Conservation (phyloP, 192 early-diverging fungal genomes). For the Umbelopsis isabellina region DNA sequence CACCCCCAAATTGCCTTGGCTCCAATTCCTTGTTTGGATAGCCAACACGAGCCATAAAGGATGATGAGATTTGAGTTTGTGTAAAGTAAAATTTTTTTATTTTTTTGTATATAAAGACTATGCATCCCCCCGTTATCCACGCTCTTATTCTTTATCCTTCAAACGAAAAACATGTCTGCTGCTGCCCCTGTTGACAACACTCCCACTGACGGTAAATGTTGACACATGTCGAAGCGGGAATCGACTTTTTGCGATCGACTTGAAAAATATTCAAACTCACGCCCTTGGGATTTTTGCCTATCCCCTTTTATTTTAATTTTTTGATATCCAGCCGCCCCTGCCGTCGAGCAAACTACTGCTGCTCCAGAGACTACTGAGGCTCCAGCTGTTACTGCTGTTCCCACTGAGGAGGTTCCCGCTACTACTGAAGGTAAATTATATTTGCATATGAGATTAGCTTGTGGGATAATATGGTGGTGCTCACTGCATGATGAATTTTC, state of each 20-base stretch:
- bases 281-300: background rate
- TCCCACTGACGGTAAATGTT: constrained; percentile 3
- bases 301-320: background rate
- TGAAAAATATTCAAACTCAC: constrained; percentile 10
- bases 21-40: constrained; percentile 10
- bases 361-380: background rate
- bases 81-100: background rate
- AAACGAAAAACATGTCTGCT: background rate
- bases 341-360: constrained; percentile 1
- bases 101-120: constrained; percentile 14
- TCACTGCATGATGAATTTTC: background rate
- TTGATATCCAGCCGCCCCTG: background rate
- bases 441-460: no score
- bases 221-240: no score
- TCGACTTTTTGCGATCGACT: no score
- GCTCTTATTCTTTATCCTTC: background rate
- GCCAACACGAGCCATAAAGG: background rate
- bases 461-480: background rate
- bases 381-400: background rate
- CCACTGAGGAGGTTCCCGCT: constrained; percentile 10
- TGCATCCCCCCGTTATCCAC: background rate
- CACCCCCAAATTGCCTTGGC: constrained; percentile 2
- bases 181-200: background rate
- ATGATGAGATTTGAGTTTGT: constrained; percentile 15
- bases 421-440: background rate